phyloP scores from a whole-genome alignment of 169 alveolate genomes.

The Cyclospora cayetanensis region DNA sequence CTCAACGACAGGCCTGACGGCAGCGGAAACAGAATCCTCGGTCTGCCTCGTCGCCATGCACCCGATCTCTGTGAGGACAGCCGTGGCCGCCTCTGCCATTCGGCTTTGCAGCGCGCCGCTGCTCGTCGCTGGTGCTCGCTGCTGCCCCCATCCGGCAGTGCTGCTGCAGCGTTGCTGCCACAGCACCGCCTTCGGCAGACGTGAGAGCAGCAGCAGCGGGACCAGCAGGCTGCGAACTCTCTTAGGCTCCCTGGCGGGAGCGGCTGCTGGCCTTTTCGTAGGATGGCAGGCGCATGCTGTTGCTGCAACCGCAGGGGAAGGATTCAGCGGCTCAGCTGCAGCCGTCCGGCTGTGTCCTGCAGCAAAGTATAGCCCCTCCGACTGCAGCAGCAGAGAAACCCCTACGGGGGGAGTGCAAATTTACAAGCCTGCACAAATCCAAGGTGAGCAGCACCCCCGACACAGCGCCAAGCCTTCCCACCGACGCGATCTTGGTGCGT shows the following conservation, averaged over 20 bases:
- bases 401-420: neutral
- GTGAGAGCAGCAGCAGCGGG: constrained; percentile 1
- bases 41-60: too few relatives aligned
- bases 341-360: constrained; percentile 40
- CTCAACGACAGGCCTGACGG: too few relatives aligned
- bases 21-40: too few relatives aligned
- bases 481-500: too few relatives aligned
- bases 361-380: neutral
- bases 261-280: neutral
- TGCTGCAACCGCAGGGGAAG: constrained; percentile 18
- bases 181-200: neutral
- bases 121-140: too few relatives aligned
- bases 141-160: too few relatives aligned
- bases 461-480: too few relatives aligned
- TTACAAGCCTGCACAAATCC: neutral
- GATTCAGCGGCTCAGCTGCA: constrained; percentile 15
- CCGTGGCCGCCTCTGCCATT: too few relatives aligned
- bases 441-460: too few relatives aligned
- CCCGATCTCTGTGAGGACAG: too few relatives aligned
- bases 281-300: constrained; percentile 40
- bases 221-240: neutral
- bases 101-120: too few relatives aligned
- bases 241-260: constrained; percentile 5
- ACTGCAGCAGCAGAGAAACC: constrained; percentile 15
- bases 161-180: too few relatives aligned